Evolutionary conservation across 352 stramenopile genomes (phyloP).

Genomic region (Phytophthora pini): DNA sequence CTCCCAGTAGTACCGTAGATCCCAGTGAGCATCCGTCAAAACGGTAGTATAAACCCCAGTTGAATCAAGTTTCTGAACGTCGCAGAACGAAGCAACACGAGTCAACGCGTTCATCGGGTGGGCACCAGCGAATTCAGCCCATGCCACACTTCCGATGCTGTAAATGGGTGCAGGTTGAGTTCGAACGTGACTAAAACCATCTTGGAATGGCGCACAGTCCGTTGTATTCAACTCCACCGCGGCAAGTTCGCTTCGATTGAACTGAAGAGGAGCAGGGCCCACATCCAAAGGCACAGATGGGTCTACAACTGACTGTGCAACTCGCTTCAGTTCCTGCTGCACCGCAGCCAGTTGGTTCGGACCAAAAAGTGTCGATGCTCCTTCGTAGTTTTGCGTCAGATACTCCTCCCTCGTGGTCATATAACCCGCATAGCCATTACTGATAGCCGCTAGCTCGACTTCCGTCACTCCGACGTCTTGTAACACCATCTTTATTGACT

Average conservation of each 20-base stretch:
- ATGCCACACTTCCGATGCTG: constrained; percentile 38
- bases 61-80: background rate
- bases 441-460: constrained; percentile 59
- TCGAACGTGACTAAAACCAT: constrained; percentile 34
- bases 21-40: constrained; percentile 66
- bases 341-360: constrained; percentile 66
- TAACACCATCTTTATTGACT: constrained; percentile 39
- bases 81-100: constrained; percentile 46
- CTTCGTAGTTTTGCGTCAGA: constrained; percentile 69
- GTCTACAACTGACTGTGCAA: constrained; percentile 8
- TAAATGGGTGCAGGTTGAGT: constrained; percentile 37
- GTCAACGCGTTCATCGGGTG: constrained; percentile 57
- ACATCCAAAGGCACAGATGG: background rate
- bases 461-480: constrained; percentile 35
- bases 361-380: constrained; percentile 73
- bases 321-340: constrained; percentile 57
- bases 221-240: background rate
- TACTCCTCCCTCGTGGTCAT: constrained; percentile 75
- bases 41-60: constrained; percentile 34
- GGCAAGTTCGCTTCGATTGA: background rate
- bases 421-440: constrained; percentile 73
- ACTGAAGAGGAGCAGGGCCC: background rate
- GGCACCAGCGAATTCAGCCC: constrained; percentile 47
- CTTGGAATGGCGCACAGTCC: background rate
- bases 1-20: constrained; percentile 55